Evolutionary conservation across 2,329 filamentous ascomycete genomes (phyloP).

Genomic region (Botryosphaeria agaves): DNA sequence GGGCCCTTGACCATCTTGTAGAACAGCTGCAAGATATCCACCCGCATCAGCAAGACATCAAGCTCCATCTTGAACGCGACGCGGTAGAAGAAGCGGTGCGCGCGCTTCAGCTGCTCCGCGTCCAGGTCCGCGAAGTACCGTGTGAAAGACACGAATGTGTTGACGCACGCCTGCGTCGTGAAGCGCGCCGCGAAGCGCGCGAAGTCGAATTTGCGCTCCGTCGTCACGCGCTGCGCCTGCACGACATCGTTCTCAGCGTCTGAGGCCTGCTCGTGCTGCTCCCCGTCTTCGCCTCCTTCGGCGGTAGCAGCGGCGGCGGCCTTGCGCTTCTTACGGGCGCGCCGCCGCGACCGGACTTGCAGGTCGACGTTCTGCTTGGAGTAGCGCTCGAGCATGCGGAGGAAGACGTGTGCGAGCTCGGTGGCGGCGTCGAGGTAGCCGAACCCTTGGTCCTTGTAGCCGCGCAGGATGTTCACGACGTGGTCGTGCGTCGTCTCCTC

Average conservation of each 20-base stretch:
- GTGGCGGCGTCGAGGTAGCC: constrained; percentile 86
- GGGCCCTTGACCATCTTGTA: constrained; percentile 87
- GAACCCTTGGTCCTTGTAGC: constrained; percentile 88
- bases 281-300: constrained; percentile 16
- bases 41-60: constrained; percentile 70
- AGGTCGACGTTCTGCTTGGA: constrained; percentile 90
- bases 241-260: constrained; percentile 66
- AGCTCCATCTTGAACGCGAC: constrained; percentile 91
- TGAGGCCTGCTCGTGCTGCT: constrained; percentile 34
- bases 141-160: constrained; percentile 73
- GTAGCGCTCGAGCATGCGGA: constrained; percentile 82
- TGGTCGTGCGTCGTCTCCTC: constrained; percentile 88
- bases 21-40: constrained; percentile 79
- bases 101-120: constrained; percentile 68
- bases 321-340: constrained; percentile 57
- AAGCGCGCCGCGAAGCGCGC: constrained; percentile 67
- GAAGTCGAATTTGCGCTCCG: constrained; percentile 91
- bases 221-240: constrained; percentile 51
- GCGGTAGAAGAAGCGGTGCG: constrained; percentile 86
- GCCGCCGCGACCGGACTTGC: constrained; percentile 70
- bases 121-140: constrained; percentile 68
- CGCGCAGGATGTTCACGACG: constrained; percentile 59
- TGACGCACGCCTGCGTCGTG: constrained; percentile 64
- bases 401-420: constrained; percentile 78
- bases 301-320: constrained; percentile 30